Evolutionary conservation across 129 eudicot genomes (phyloP), one percentile per base, ranked within the genome.

Genomic region (Glebionis coronaria): DNA sequence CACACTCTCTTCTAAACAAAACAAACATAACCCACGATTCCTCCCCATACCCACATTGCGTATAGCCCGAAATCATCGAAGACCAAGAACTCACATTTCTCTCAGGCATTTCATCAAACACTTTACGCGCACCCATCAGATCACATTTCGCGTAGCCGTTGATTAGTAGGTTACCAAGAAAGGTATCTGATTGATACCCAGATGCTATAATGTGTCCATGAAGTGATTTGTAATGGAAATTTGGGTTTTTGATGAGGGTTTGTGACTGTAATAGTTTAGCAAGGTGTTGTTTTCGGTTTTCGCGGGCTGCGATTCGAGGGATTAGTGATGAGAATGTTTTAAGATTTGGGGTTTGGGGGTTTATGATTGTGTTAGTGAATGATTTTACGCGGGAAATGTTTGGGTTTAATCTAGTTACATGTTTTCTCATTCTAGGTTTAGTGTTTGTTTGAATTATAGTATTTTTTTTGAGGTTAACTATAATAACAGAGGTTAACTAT

Each of bases 31-130:
- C 40, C 55, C 86, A 77, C 0, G 91, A 83, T 53, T 88, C 86
- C 29, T 72, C 88, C 45, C 44, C 38, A 21, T 58, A 74, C 56
- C 91, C 91, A 8, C 74, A 65, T 16, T 70, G 81, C 2, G 78
- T 29, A 66, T 77, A 82, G 31, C 72, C 76, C 2, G 88, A 79
- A 65, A 88, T 77, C 88, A 88, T 69, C 5, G 91, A 79, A 68
- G 90, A 84, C 87, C 87, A 87, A 62, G 85, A 66, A 21, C 81
- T 69, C 44, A 69, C 88, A 57, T 82, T 84, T 73, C 84, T 72
- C 0, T 73, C 50, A 53, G 84, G 84, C 88, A 80, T 88, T 78
- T 82, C 88, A 67, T 82, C 88, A n/a, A 88, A 88, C 84, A 88
- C 25, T 50, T 61, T 44, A 1, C 68, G 84, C 0, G 84, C 88